Base-by-base conservation (phyloP, 2,329 filamentous ascomycete species). In the Ophiostoma piceae region DNA sequence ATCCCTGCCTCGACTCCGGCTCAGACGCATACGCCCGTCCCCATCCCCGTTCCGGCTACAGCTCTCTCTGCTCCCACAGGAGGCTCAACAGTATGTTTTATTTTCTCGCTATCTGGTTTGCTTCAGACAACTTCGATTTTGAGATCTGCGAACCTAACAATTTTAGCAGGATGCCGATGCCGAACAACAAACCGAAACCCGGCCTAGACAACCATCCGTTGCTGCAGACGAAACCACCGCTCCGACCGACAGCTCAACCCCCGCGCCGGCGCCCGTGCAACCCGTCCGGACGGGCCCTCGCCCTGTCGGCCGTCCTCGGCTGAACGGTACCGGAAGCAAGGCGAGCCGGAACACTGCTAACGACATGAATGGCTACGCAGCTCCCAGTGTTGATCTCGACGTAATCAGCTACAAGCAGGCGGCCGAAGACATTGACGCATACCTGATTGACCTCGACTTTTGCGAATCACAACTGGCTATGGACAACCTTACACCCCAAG, bases 371-470 rank as follows among this genome's bases (percentile, higher is more conserved):
- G 66, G 66, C 6, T 73, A 74, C 16, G 71, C 73, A 5, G 66
- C 72, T 3, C 65, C 71, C 0, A 69, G 68, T 11, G 43, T 73
- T 0, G 73, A 76, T 47, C 69, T 78, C 14, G 77, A 79, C 11
- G 75, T 75, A 8, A 76, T 79, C 54, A 76, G 72, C 19, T 67
- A 76, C 43, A 76, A 76, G 39, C 82, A 83, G 74, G 75, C 82
- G 67, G 73, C 75, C 14, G 80, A 83, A 69, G 81, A 83, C 68
- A 78, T 82, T 66, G 74, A 74, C 1, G 81, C 81, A 0, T 83
- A 82, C 70, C 74, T 76, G 1, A 78, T 81, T 68, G 82, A 83
- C 70, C 71, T 81, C 4, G 78, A 80, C n/a, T 83, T 79, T 74
- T 82, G 80, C 72, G 73, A 74, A 9, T 74, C 77, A 22, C 77